phyloP scores from a whole-genome alignment of 1,139 yeast species.

The Yamadazyma blattariae region DNA sequence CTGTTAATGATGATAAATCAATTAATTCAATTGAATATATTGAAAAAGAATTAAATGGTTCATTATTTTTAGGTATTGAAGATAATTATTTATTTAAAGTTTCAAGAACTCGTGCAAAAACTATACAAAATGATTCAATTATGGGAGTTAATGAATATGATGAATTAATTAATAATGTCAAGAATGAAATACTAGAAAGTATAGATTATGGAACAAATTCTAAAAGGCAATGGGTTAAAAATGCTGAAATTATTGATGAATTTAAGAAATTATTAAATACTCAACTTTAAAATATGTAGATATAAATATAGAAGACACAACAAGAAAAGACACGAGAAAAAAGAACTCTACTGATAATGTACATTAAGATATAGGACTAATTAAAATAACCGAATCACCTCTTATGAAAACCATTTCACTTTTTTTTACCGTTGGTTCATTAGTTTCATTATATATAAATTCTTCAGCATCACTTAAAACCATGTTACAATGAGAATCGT shows the following conservation, averaged over 20 bases:
- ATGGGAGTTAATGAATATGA: slow-evolving; percentile 26
- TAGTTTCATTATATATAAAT: slow-evolving; percentile 59
- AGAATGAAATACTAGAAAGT: slow-evolving; percentile 24
- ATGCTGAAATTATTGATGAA: slow-evolving; percentile 31
- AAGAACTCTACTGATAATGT: too few species aligned
- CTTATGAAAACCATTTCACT: slow-evolving; percentile 93
- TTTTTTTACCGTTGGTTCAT: slow-evolving; percentile 50
- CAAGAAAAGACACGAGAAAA: background rate
- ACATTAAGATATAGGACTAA: slow-evolving; percentile 38
- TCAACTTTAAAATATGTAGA: too few species aligned
- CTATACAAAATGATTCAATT: slow-evolving; percentile 13
- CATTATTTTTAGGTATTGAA: slow-evolving; percentile 11
- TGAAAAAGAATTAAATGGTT: slow-evolving; percentile 22
- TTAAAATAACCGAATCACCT: slow-evolving; percentile 90
- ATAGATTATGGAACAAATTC: slow-evolving; percentile 29
- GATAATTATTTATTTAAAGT: slow-evolving; percentile 16
- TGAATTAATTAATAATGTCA: slow-evolving; percentile 23
- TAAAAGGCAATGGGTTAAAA: slow-evolving; percentile 33
- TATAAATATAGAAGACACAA: too few species aligned
- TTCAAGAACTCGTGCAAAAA: slow-evolving; percentile 8
- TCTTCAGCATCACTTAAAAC: slow-evolving; percentile 93
- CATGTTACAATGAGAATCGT: slow-evolving; percentile 94
- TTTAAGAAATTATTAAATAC: slow-evolving; percentile 17
- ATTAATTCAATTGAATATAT: slow-evolving; percentile 17
- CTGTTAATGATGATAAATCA: background rate